A percentile compares a stretch with the other conserved stretches of the same genome.
These are phyloP conservation scores for Botrytis sinoallii DNA, from an alignment of 2,329 filamentous ascomycete genomes.

Conservation along the genomic window DNA sequence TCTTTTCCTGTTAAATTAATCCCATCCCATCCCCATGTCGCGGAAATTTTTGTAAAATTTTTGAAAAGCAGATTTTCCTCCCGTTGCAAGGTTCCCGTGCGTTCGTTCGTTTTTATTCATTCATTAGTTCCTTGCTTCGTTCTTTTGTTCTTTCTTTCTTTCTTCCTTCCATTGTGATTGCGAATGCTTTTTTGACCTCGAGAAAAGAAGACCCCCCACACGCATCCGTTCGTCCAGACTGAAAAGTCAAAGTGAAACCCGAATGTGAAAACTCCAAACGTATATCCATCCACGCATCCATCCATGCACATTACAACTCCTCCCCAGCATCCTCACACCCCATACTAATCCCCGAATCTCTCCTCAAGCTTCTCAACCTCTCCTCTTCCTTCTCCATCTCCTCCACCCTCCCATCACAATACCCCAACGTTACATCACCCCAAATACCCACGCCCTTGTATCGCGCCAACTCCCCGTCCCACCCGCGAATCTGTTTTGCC, in stretches of 20 bases:
- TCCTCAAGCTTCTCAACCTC: neutral
- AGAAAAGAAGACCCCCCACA: neutral
- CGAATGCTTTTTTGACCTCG: too few species aligned
- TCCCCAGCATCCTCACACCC: neutral
- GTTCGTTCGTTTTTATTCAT: too few species aligned
- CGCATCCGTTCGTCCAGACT: neutral
- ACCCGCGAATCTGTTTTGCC: conserved; percentile 44
- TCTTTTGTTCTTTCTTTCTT: neutral
- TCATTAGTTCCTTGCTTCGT: neutral
- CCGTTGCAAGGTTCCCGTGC: neutral
- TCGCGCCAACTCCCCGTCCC: conserved; percentile 44
- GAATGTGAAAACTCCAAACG: neutral
- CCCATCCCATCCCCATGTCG: too few species aligned
- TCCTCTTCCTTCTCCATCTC: neutral
- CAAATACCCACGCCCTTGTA: conserved; percentile 47
- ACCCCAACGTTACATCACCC: conserved; percentile 33
- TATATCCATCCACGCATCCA: neutral
- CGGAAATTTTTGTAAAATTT: neutral
- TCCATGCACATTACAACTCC: neutral
- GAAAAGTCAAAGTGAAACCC: neutral
- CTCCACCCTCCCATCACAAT: conserved; percentile 22
- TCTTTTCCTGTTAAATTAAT: neutral
- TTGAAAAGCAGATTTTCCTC: neutral
- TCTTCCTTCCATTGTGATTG: too few species aligned
- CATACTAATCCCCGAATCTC: neutral